Evolutionary conservation across 106 monocot genomes (phyloP).

Genomic region (Dactylorhiza incarnata): DNA sequence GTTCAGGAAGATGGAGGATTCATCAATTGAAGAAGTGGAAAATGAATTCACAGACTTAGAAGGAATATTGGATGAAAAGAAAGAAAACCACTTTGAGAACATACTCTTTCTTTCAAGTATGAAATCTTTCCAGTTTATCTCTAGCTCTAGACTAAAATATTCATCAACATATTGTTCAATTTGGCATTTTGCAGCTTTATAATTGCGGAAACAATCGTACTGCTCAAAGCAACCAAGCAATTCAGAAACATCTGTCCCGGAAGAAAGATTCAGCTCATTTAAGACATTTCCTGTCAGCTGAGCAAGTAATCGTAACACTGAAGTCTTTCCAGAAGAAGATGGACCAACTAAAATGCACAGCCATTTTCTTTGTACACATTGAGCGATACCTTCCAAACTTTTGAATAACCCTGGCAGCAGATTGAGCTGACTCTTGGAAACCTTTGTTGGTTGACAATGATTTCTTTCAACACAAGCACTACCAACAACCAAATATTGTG

Average conservation of each 20-base stretch:
- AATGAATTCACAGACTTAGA: constrained; percentile 17
- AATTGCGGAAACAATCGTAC: constrained; percentile 54
- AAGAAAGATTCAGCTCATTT: constrained; percentile 81
- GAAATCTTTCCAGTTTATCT: constrained; percentile 36
- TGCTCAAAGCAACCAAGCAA: constrained; percentile 97
- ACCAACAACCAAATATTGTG: constrained; percentile 49
- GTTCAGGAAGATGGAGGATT: constrained; percentile 26
- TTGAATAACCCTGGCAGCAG: constrained; percentile 42
- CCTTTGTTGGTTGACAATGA: constrained; percentile 56
- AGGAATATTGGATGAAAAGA: constrained; percentile 26
- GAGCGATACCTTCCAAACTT: constrained; percentile 59
- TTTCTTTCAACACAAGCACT: constrained; percentile 46
- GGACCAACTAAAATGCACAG: constrained; percentile 87
- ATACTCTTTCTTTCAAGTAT: constrained; percentile 47
- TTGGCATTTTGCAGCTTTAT: constrained; percentile 30
- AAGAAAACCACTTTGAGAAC: constrained; percentile 60
- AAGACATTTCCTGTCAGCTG: constrained; percentile 77
- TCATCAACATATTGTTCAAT: constrained; percentile 72
- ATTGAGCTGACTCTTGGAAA: constrained; percentile 32
- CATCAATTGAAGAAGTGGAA: constrained; percentile 13
- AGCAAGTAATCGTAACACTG: constrained; percentile 65
- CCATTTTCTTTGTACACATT: constrained; percentile 70
- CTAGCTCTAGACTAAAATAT: constrained; percentile 49
- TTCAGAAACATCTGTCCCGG: constrained; percentile 92
- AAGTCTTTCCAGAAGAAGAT: constrained; percentile 85